A percentile compares a stretch with the other conserved stretches of the same genome.
Evolutionary conservation across 2,329 filamentous ascomycete species (phyloP).

Genomic region (Pseudocercospora pini-densiflorae): DNA sequence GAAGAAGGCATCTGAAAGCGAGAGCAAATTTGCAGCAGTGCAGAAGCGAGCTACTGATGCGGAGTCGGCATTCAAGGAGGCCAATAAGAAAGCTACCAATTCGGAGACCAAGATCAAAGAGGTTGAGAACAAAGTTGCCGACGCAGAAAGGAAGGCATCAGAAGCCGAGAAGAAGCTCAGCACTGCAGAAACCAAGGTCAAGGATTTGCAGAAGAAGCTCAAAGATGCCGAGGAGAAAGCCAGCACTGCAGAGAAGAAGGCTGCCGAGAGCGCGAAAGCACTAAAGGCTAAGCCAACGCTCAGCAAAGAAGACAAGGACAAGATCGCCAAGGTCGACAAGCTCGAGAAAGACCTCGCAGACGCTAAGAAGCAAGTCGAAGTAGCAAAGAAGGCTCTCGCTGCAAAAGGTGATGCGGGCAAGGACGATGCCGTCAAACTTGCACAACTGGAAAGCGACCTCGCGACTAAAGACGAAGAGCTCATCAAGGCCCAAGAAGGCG

Average conservation of each 20-base stretch:
- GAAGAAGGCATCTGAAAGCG: neutral
- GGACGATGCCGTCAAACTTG: conserved; percentile 2
- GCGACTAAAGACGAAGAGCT: conserved; percentile 13
- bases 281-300: conserved; percentile 13
- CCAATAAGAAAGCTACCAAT: conserved; percentile 15
- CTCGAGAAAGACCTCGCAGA: conserved; percentile 16
- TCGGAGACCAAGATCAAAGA: conserved; percentile 9
- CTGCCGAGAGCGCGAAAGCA: conserved; percentile 8
- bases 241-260: conserved; percentile 15
- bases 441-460: conserved; percentile 1
- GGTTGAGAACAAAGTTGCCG: conserved; percentile 18
- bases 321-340: conserved; percentile 19
- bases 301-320: conserved; percentile 21
- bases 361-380: conserved; percentile 20
- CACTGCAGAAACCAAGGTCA: conserved; percentile 20
- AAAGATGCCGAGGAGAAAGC: conserved; percentile 20
- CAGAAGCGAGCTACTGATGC: conserved; percentile 3
- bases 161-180: conserved; percentile 19
- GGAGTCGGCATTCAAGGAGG: conserved; percentile 4
- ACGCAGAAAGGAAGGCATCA: conserved; percentile 7
- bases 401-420: neutral
- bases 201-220: conserved; percentile 17
- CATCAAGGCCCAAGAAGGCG: conserved; percentile 16
- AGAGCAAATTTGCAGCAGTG: conserved; percentile 5
- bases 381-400: conserved; percentile 4